phyloP scores from a whole-genome alignment of 345 rosid genomes.

The Brassica rapa region DNA sequence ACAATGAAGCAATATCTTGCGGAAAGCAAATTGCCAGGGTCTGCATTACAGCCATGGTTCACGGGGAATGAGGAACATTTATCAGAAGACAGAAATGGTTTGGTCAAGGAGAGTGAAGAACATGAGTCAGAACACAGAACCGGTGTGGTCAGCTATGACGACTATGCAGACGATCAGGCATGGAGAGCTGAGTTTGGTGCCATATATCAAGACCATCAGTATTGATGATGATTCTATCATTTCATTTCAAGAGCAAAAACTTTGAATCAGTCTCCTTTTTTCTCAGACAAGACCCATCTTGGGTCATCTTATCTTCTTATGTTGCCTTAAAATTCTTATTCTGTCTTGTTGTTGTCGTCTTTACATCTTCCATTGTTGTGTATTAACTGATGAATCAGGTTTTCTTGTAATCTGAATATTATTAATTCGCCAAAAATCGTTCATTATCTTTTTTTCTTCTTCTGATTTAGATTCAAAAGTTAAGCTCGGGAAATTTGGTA shows the following conservation, averaged over 20 bases:
- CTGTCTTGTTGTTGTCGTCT: slow-evolving; percentile 9
- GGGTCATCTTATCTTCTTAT: slow-evolving; percentile 23
- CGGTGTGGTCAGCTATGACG: slow-evolving; percentile 24
- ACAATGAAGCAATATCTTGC: slow-evolving; percentile 94
- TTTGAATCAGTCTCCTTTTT: not conserved
- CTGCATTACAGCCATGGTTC: slow-evolving; percentile 59
- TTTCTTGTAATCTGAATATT: slow-evolving; percentile 9
- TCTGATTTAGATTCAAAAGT: not conserved
- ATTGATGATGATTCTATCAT: slow-evolving; percentile 17
- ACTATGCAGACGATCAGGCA: slow-evolving; percentile 69
- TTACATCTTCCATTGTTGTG: slow-evolving; percentile 20
- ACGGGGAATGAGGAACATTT: slow-evolving; percentile 25
- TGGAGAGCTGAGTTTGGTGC: slow-evolving; percentile 98
- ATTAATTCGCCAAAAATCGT: slow-evolving; percentile 10
- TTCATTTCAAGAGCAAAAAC: not conserved
- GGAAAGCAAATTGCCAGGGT: slow-evolving; percentile 82
- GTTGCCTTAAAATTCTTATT: not conserved
- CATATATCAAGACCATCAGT: slow-evolving; percentile 74
- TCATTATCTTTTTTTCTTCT: not conserved
- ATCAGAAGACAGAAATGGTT: slow-evolving; percentile 5
- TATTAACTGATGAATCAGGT: not conserved
- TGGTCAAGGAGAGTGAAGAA: slow-evolving; percentile 32
- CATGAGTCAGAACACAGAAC: slow-evolving; percentile 10
- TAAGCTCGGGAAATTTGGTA: not conserved
- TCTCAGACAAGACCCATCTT: slow-evolving; percentile 25